Evolutionary conservation across 129 eudicot genomes (phyloP).

Genomic region (Arctium minus): DNA sequence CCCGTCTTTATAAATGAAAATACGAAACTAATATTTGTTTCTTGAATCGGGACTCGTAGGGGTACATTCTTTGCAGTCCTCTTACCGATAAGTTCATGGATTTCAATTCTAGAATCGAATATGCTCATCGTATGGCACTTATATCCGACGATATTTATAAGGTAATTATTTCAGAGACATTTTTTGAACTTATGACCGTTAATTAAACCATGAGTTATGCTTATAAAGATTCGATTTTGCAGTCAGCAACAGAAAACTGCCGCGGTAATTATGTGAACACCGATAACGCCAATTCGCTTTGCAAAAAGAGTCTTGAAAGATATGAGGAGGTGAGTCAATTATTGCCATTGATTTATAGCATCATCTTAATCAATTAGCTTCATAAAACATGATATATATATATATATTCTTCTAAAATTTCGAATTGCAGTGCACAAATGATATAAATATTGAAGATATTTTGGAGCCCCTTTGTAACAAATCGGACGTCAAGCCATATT

Average conservation of each 20-base stretch:
- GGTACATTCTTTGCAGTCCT: conserved; percentile 38
- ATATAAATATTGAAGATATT: conserved; percentile 23
- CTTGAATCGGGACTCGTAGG: conserved; percentile 12
- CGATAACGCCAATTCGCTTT: not conserved
- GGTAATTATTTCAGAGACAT: not conserved
- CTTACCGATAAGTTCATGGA: conserved; percentile 29
- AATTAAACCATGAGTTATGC: not conserved
- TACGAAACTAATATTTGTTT: not conserved
- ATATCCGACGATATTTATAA: conserved; percentile 34
- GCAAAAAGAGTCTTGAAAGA: conserved; percentile 16
- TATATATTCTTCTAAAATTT: not conserved
- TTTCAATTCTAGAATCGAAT: conserved; percentile 31
- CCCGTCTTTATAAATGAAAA: not conserved
- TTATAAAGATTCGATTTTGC: not conserved
- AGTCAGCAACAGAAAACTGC: conserved; percentile 27
- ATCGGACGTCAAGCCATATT: conserved; percentile 30
- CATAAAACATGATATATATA: not conserved
- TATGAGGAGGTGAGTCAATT: conserved; percentile 23
- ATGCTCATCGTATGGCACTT: conserved; percentile 36
- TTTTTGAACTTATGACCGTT: not conserved
- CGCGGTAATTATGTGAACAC: conserved; percentile 24
- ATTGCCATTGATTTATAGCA: not conserved
- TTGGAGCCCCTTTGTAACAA: conserved; percentile 36
- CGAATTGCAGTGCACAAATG: conserved; percentile 25
- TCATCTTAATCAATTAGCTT: not conserved